Evolutionary conservation across 2,329 filamentous ascomycete genomes (phyloP), one percentile per base, ranked within the genome.

Genomic region (Penicillium sp.): DNA sequence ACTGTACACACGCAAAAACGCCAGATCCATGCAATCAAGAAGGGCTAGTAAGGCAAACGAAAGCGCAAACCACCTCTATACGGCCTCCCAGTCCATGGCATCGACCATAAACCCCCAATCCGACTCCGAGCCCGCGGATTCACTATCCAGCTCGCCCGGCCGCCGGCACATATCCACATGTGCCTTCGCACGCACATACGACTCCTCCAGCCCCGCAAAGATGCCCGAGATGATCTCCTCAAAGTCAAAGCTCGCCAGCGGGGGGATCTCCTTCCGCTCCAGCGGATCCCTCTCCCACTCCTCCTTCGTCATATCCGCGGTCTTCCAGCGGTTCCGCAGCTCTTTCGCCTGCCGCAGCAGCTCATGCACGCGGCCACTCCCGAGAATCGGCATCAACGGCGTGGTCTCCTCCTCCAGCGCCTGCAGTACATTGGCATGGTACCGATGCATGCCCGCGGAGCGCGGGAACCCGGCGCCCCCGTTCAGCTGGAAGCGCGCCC

Each of bases 271-370:
- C 5, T 41, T 43, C 13, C 60, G 31, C 41, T 56, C 27, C 56
- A 61, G 39, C 9, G 43, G 39, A 40, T 59, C 50, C 19, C 40
- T 33, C 42, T 44, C 35, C 38, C 41, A 39, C 46, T 62, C 59
- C 15, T 58, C 54, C 11, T 41, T 39, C 4, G 62, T 62, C 29
- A 77, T 72, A 25, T 81, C 78, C 0, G 77, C 81, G 38, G 81
- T 78, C 64, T 87, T 87, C 84, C 84, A 87, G 7, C 79, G 71
- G 50, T 87, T 87, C 1, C 84, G 71, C 40, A 86, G 72, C 48
- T 85, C 81, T 58, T 87, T 87, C 1, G 84, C 84, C 38, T 78
- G 69, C 36, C 73, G 72, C 3, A 88, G 69, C 37, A 83, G 77
- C n/a, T 69, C 65, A 8, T 74, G 70, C 4, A 81, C 78, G 2